These are phyloP conservation scores for Globisporangium okanoganense DNA, from an alignment of 352 stramenopile species.

Conservation along the genomic window DNA sequence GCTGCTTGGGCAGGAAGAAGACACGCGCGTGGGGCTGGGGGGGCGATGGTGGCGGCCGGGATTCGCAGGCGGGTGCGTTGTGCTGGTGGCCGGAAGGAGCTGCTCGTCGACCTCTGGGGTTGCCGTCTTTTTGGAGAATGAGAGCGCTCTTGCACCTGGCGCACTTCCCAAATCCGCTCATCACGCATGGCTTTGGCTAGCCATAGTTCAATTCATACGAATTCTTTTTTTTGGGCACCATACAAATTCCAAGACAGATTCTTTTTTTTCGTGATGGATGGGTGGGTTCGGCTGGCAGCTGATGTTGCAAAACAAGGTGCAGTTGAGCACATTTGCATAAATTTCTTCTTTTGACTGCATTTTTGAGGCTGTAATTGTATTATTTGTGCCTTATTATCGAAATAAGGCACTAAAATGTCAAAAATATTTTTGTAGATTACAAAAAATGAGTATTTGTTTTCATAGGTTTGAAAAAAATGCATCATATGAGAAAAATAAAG, in stretches of 20 bases:
- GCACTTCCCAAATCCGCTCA: background rate
- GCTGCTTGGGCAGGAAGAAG: constrained; percentile 3
- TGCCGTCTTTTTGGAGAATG: constrained; percentile 10
- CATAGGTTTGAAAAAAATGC: too few species aligned
- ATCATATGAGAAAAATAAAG: too few species aligned
- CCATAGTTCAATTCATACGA: constrained; percentile 6
- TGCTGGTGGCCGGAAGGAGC: background rate
- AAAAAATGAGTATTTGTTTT: too few species aligned
- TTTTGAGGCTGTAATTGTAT: too few species aligned
- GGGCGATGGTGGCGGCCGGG: constrained; percentile 5
- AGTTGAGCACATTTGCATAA: background rate
- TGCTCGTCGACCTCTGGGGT: constrained; percentile 6
- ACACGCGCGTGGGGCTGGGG: background rate
- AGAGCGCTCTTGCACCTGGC: background rate
- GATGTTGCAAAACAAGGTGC: background rate
- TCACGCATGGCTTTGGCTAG: background rate
- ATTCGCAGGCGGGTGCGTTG: background rate
- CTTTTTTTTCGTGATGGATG: constrained; percentile 11
- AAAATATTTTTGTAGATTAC: too few species aligned
- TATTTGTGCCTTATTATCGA: too few species aligned
- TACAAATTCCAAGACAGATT: constrained; percentile 11
- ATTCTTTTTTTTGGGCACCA: background rate
- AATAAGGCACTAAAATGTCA: too few species aligned
- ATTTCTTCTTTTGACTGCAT: too few species aligned
- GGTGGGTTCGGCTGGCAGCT: too few species aligned